Percentiles rank a stretch among this genome's conserved stretches.
Evolutionary conservation across 225 moss, liverwort and hornwort genomes (phyloP).

Genomic region (Neckera pumila): DNA sequence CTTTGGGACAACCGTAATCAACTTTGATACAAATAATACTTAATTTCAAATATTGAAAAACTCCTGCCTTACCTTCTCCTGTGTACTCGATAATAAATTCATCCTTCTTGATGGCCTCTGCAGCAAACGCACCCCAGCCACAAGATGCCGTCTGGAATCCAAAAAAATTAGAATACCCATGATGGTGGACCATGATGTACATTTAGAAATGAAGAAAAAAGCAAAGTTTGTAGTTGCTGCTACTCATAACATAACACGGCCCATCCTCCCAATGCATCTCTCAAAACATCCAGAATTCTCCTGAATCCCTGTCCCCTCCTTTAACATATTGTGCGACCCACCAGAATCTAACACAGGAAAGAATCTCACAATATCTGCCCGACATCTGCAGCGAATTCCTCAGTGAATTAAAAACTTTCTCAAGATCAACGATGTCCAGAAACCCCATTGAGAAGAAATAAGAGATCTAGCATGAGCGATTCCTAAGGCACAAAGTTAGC

Average conservation of each 20-base stretch:
- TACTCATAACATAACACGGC: background rate
- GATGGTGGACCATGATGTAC: background rate
- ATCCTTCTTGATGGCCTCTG: constrained; percentile 49
- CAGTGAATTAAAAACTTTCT: background rate
- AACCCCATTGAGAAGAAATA: background rate
- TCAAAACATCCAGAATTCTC: background rate
- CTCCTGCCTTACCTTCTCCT: constrained; percentile 56
- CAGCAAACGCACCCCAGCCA: constrained; percentile 79
- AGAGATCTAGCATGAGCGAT: background rate
- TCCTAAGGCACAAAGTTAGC: background rate
- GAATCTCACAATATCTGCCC: background rate
- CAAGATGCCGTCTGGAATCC: constrained; percentile 56
- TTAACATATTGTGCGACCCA: background rate
- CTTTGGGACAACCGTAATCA: background rate
- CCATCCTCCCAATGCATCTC: background rate
- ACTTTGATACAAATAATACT: background rate
- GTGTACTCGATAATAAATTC: constrained; percentile 81
- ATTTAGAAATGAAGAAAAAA: background rate
- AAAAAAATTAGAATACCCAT: background rate
- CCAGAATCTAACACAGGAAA: background rate
- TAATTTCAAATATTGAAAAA: background rate
- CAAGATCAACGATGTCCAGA: background rate
- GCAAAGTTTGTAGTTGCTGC: background rate
- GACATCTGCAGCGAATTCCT: background rate
- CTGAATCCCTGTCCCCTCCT: background rate